A percentile compares a stretch with the other conserved stretches of the same genome.
phyloP scores from a whole-genome alignment of 1,139 yeast species.

The Blastobotrys ciferrii region DNA sequence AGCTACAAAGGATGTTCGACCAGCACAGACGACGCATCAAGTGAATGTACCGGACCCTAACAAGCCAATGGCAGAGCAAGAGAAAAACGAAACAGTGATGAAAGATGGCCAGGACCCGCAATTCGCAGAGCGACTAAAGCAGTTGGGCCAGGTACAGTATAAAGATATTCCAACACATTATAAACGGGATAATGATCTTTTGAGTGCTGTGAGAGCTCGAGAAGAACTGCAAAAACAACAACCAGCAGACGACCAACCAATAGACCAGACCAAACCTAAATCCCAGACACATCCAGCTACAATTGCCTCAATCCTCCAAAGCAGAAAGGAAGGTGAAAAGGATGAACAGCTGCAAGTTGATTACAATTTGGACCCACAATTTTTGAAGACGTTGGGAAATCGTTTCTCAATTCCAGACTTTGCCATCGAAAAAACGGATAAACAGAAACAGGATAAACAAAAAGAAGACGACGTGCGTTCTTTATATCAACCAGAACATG shows the following conservation, averaged over 20 bases:
- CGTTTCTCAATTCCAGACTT: not conserved
- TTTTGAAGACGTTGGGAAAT: conserved; percentile 3
- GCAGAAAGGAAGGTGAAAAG: conserved; percentile 3
- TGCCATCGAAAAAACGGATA: not conserved
- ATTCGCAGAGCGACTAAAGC: conserved; percentile 17
- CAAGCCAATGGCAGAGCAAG: not conserved
- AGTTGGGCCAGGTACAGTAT: conserved; percentile 17
- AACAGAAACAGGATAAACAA: not conserved
- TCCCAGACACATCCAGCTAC: conserved; percentile 7
- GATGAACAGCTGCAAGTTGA: not conserved
- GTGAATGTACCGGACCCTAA: conserved; percentile 6
- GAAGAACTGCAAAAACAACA: conserved; percentile 1
- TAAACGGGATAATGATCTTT: conserved; percentile 15
- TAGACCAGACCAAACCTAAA: conserved; percentile 13
- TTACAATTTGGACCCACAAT: conserved; percentile 2
- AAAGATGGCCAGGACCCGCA: conserved; percentile 11
- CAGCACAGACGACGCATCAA: not conserved
- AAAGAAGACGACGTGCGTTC: not conserved
- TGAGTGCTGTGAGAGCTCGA: conserved; percentile 18
- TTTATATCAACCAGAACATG: conserved; percentile 2
- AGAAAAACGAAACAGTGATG: not conserved
- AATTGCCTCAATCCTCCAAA: conserved; percentile 6
- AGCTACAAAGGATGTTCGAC: not conserved
- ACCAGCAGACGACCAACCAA: not conserved
- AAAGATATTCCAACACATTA: conserved; percentile 12